Evolutionary conservation across 148 eudicot genomes (phyloP), one percentile per base, ranked within the genome.

Genomic region (Spergularia bocconei): DNA sequence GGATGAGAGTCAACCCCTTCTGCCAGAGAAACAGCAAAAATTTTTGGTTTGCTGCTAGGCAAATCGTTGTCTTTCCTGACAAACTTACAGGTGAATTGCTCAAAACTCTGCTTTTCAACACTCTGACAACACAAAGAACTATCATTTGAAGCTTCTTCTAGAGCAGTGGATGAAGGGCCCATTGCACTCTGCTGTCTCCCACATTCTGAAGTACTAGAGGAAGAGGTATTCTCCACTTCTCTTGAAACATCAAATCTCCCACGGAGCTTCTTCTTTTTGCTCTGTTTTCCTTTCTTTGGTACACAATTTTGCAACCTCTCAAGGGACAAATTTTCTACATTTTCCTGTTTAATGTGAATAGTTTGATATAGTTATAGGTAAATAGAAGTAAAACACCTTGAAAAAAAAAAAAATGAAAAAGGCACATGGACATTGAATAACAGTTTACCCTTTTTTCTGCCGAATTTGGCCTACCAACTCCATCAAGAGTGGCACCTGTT

Each of bases 241-340:
- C 57, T 75, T 62, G 85, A 78, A 77, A 61, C 73, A 53, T 59
- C 81, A 69, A 80, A 50, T 71, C 68, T 79, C 36, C 80, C 82
- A 67, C 77, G 73, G 41, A 68, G 72, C 80, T 81, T 89, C 70
- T 83, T 88, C 77, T 75, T 88, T 82, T 86, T 91, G 44, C 84
- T 85, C 48, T 85, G 82, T 84, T 88, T 92, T 82, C 82, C 87
- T 77, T 78, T 82, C 93, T 88, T 92, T 82, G 81, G 72, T 41
- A 82, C 63, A 79, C 88, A 74, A 76, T 54, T 69, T 79, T 73
- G 84, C 74, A 82, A 78, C 61, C 79, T 88, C 78, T 82, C 86
- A 72, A 79, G 70, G 50, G 73, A 70, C 47, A 71, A 68, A 55
- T 59, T 84, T 71, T 79, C 77, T 55, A 58, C 78, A 64, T 69